Evolutionary conservation across 768 basidiomycete genomes (phyloP), one percentile per base, ranked within the genome.

Genomic region (Pulveroboletus sp.): DNA sequence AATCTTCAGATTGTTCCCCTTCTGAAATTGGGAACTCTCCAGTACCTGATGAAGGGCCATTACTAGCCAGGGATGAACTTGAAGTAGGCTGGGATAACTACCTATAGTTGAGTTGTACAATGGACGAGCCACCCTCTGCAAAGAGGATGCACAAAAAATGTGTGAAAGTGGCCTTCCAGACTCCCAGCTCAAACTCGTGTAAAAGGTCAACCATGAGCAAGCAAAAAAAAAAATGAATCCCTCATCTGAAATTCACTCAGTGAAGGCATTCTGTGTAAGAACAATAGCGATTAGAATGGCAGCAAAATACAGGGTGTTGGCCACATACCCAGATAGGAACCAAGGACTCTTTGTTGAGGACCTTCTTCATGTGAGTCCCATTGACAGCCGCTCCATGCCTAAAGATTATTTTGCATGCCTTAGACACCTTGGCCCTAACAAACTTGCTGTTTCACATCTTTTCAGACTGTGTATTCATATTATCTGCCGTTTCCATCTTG

Each of bases 241-340:
- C 2, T 13, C 17, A 5, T 8, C 35, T 14, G 6, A 1, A 2
- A 71, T 46, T 0, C 45, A 47, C 9, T 56, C 30, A 0, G 66
- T 63, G 46, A 75, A 75, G 1, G 71, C 64, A 53, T 72, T 75
- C 72, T 75, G 19, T 19, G n/a, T n/a, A n/a, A n/a, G n/a, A n/a
- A n/a, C n/a, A n/a, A n/a, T n/a, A n/a, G n/a, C n/a, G 16, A 32
- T 16, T 32, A 32, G 16, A 2, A 13, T 32, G 11, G 11, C 27
- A 29, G 8, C 27, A 29, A 29, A 29, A 29, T 7, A 32, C 31
- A 2, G 6, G 16, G 13, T 12, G 11, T 4, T 9, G 50, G n/a
- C n/a, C n/a, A n/a, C n/a, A n/a, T n/a, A n/a, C n/a, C n/a, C n/a
- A n/a, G n/a, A n/a, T 60, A 3, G 60, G 54, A 2, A 62, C 55